These are phyloP conservation scores for Neopestalotiopsis rosae DNA, from an alignment of 2,329 filamentous ascomycete species.

Conservation along the genomic window DNA sequence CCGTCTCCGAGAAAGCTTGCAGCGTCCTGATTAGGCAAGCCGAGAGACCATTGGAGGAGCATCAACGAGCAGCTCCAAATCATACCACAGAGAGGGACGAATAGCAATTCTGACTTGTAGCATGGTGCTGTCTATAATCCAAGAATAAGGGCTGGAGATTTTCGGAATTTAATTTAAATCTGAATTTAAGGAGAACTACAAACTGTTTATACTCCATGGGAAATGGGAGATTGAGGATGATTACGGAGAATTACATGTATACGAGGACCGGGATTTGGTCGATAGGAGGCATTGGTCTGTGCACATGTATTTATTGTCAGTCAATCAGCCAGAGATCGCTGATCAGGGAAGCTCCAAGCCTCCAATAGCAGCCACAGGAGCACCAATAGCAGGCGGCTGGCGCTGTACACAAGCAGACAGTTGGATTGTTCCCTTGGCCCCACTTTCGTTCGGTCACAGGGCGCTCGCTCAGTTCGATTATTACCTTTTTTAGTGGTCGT, in stretches of 20 bases:
- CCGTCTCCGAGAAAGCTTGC: no score
- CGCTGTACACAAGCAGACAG: neutral
- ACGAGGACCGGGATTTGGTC: neutral
- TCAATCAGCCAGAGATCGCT: neutral
- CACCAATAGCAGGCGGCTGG: neutral
- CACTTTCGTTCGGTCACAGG: constrained; percentile 4
- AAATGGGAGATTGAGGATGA: neutral
- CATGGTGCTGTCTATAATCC: no score
- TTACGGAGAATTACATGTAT: neutral
- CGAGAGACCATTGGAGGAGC: neutral
- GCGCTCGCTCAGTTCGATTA: neutral
- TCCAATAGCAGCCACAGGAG: no score
- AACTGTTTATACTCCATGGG: no score
- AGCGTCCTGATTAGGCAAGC: neutral
- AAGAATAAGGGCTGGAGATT: no score
- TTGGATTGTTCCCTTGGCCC: neutral
- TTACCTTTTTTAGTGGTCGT: neutral
- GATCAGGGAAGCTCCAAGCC: neutral
- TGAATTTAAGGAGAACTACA: no score
- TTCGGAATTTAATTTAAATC: no score
- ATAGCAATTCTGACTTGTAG: neutral
- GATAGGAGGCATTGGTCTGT: neutral
- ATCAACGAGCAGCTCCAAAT: neutral
- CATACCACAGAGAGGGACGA: neutral
- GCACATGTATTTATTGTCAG: neutral